Base-by-base conservation (phyloP, 148 eudicot species). In the Rheum nobile region DNA sequence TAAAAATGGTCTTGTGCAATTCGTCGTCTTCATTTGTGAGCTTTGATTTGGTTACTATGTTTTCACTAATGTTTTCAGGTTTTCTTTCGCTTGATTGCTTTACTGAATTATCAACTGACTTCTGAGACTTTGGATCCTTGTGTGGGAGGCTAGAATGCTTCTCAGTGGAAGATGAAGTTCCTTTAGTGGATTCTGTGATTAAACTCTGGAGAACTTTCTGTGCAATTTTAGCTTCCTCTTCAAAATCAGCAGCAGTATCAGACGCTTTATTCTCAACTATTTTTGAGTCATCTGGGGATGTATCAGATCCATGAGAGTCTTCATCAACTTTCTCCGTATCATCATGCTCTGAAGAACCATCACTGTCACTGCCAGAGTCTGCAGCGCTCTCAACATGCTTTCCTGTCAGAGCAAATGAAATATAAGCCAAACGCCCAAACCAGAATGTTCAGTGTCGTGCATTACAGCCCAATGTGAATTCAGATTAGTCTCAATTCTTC, bases 171-270 rank as follows among this genome's bases (percentile, higher is more conserved):
- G 76, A 59, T 70, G 73, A 65, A 75, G 71, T 69, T 76, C 75
- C 89, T 74, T 79, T 82, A 41, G 77, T 74, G 52, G 97, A 87
- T 46, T 89, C 83, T 74, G 86, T 80, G 17, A 91, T 82, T 76
- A 95, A 54, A 76, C 84, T 88, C 39, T 92, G 81, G 44, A 95
- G 96, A 81, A 95, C 89, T 74, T 95, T 95, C 71, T 82, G 84
- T 9, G 96, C 79, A 65, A 95, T 82, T 83, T 88, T 95, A 47
- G 88, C 88, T 79, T 95, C 98, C 73, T 88, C 90, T 8, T 87
- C 91, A 80, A 87, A 87, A 75, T 87, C 83, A 77, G 83, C 70
- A 73, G 77, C 83, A 72, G 65, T 76, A 54, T 78, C 72, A 22
- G 43, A 67, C 26, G 67, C 85, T 72, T 83, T 83, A 72, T 81